These are phyloP conservation scores for Monascus ruber DNA, from an alignment of 2,329 filamentous ascomycete species.

Conservation along the genomic window DNA sequence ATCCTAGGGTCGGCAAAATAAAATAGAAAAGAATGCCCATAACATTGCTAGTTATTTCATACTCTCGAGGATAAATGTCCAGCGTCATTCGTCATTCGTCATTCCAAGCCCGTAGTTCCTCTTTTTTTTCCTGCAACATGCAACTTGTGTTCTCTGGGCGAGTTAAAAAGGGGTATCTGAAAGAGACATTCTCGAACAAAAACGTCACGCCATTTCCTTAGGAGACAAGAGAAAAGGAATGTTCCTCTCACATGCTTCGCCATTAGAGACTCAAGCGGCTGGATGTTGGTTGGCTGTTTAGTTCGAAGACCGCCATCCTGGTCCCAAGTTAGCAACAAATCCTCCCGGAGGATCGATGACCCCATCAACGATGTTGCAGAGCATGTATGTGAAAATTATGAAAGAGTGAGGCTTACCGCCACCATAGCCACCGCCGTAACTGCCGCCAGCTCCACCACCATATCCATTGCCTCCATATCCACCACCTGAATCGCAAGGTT, in stretches of 20 bases:
- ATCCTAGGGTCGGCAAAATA: too few species aligned
- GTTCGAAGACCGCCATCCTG: too few species aligned
- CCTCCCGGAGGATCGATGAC: too few species aligned
- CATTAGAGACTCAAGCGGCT: too few species aligned
- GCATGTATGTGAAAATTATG: background rate
- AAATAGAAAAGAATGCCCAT: too few species aligned
- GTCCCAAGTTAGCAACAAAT: too few species aligned
- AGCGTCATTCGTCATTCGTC: too few species aligned
- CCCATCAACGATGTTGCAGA: background rate
- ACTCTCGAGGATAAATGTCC: too few species aligned
- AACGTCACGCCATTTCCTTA: background rate
- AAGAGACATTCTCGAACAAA: background rate
- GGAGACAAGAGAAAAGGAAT: background rate
- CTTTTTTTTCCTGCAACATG: background rate
- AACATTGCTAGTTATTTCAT: too few species aligned
- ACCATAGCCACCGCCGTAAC: slow-evolving; percentile 22
- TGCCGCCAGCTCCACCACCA: slow-evolving; percentile 12
- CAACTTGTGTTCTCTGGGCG: background rate
- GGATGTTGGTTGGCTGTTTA: too few species aligned
- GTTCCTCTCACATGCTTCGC: background rate
- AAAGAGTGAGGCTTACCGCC: slow-evolving; percentile 16
- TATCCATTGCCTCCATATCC: slow-evolving; percentile 13
- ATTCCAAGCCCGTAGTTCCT: too few species aligned
- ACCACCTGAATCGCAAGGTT: slow-evolving; percentile 11
- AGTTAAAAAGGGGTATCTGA: background rate